Evolutionary conservation across 148 eudicot genomes (phyloP), one percentile per base, ranked within the genome.

Genomic region (Cornus controversa): DNA sequence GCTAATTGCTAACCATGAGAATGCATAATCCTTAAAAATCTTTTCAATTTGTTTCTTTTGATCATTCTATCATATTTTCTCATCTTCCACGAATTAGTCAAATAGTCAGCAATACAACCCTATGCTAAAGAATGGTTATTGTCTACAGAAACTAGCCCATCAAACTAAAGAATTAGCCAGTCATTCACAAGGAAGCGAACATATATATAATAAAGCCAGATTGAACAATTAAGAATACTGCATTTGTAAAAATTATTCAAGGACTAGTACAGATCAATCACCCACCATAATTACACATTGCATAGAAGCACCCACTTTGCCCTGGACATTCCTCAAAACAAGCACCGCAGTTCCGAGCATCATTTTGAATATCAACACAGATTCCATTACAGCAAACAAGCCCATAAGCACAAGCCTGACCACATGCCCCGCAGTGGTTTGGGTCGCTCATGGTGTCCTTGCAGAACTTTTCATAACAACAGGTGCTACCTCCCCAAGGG

Each of bases 201-300:
- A 60, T 34, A 34, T 6, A 26, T 5, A 73, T n/a, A n/a, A n/a
- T n/a, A 2, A n/a, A 6, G 3, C 15, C 3, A 73, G 6, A 60
- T 24, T 37, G 29, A 37, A 37, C 26, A 29, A 54, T 18, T 1
- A 16, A 72, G 25, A 16, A 22, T 23, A 54, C 40, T 20, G 40
- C n/a, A 62, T n/a, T 45, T 60, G 57, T 11, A 26, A 18, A 11
- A 42, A 70, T 42, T 27, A 70, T 31, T 64, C 6, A 25, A 58
- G 10, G 4, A 34, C 45, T 31, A 2, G 65, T 47, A 20, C 0
- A 18, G 5, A 27, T 69, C 2, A 67, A 28, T 76, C 64, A 76
- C 57, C 79, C 75, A 71, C 83, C 80, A 71, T 81, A 81, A 65
- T 81, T 71, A 71, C 83, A 76, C 79, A 81, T 81, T 66, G 83